Evolutionary conservation across 805 yeast genomes (phyloP), one percentile per base, ranked within the genome.

Genomic region (Ogataea wickerhamii): DNA sequence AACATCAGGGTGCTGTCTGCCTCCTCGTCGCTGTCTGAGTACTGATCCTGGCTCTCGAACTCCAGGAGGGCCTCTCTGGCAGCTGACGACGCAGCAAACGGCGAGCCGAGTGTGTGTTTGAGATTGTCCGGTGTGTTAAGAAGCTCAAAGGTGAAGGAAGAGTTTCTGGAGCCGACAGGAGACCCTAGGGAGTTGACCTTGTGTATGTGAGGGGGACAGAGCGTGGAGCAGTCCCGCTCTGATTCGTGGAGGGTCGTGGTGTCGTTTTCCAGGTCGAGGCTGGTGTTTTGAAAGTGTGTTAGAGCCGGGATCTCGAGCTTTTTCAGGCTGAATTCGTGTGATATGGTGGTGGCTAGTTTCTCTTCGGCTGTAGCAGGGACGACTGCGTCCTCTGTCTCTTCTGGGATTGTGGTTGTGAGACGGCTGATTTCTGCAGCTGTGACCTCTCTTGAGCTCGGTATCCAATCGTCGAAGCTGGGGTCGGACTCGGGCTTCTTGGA

Each of bases 71-170:
- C 32, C 7, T 18, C 22, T 6, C 23, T 16, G 11, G 32, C 12
- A 7, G 7, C 8, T 16, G 32, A 31, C 10, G 22, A 29, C 11
- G 23, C 28, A 18, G 36, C 26, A 8, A 28, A 18, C 16, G 31
- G 40, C 4, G 34, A 18, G 13, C 14, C 27, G 18, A 27, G 17
- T 17, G 33, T 30, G 28, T 31, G 18, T 27, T 31, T 36, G 14
- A 42, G 32, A 28, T 31, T 30, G 13, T 45, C 49, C 3, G 53
- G 53, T 8, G 53, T 44, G 14, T 35, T 34, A 6, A 53, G 36
- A 12, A 52, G 34, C 40, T 53, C 53, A 38, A 51, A 49, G 6
- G 52, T 52, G 43, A 55, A 52, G 18, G 58, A 48, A 2, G 58
- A 53, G 34, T 53, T 32, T 24, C 56, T 50, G n/a, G 56, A 53